Conservation (phyloP, 495 filamentous ascomycete genomes). For the Aspergillus homomorphus region DNA sequence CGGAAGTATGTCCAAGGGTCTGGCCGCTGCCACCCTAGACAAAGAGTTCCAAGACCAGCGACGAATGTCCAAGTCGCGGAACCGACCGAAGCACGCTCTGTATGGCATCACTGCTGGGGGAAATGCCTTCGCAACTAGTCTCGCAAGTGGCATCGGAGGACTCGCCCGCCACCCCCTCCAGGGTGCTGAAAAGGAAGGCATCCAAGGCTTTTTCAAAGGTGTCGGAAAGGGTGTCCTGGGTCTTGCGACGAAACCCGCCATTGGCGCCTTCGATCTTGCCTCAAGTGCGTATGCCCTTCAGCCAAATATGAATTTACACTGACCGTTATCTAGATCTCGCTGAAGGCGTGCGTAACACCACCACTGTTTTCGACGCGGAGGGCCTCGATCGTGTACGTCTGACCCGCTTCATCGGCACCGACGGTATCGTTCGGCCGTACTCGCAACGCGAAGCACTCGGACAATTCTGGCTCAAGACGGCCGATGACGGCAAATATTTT, state of each 20-base stretch:
- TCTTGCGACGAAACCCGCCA: conserved; percentile 90
- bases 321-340: conserved; percentile 60
- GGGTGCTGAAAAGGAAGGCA: conserved; percentile 93
- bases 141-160: conserved; percentile 92
- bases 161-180: conserved; percentile 90
- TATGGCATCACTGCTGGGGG: conserved; percentile 95
- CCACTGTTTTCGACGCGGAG: conserved; percentile 92
- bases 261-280: conserved; percentile 94
- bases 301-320: conserved; percentile 12
- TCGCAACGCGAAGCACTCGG: conserved; percentile 93
- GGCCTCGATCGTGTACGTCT: conserved; percentile 92
- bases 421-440: conserved; percentile 93
- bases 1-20: conserved; percentile 92
- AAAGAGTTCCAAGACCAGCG: conserved; percentile 97
- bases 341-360: conserved; percentile 97
- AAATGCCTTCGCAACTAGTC: conserved; percentile 85
- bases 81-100: conserved; percentile 92
- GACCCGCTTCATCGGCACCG: conserved; percentile 83
- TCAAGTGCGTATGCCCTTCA: conserved; percentile 53
- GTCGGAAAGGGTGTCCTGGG: conserved; percentile 93
- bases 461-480: conserved; percentile 97
- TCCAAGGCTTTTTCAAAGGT: conserved; percentile 92
- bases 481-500: conserved; percentile 96
- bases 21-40: conserved; percentile 91
- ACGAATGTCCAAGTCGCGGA: conserved; percentile 87